Base-by-base conservation (phyloP, 2,329 filamentous ascomycete species). In the Volutella citrinella region DNA sequence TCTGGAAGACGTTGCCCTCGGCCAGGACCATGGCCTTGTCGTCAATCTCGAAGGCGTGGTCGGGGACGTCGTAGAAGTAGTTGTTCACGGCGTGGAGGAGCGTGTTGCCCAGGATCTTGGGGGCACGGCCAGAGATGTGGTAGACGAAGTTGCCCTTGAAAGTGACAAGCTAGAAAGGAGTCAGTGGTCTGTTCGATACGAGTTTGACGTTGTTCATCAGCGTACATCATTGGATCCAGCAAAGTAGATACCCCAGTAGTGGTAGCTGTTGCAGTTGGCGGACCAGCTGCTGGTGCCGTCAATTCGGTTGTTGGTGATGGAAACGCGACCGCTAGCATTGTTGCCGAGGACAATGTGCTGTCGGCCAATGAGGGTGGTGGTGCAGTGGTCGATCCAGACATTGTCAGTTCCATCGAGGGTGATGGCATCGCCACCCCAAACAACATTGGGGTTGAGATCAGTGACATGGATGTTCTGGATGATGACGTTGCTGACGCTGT, bases 61-160 rank as follows among this genome's bases (percentile, higher is more conserved):
- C 69, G 13, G 55, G 49, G 55, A 68, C 71, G 51, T 67, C 62
- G 51, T 72, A 14, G 56, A 65, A 78, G 66, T 76, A 76, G 65
- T 78, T 78, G 69, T 78, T 78, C 49, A 76, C 70, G 16, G 70
- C 70, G 56, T 79, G 76, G 26, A 79, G 52, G 6, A 63, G 60
- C 19, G 76, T 64, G 27, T 74, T 74, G 55, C 71, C 71, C 21
- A 63, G 67, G 16, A 79, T 63, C 60, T 78, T 77, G 42, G 74
- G 76, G 6, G 63, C 60, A 32, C 75, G 72, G 30, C 75, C 75
- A 12, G 64, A 68, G 30, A 69, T 74, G 59, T 74, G 63, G 64
- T 76, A 70, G 49, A 79, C 64, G 61, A 77, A 77, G 65, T 79
- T 79, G 40, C 64, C 63, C 61, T 75, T 72, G 50, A 78, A 51